phyloP scores from a whole-genome alignment of 1,284 basidiomycete species.

The Cutaneotrichosporon mucoides region DNA sequence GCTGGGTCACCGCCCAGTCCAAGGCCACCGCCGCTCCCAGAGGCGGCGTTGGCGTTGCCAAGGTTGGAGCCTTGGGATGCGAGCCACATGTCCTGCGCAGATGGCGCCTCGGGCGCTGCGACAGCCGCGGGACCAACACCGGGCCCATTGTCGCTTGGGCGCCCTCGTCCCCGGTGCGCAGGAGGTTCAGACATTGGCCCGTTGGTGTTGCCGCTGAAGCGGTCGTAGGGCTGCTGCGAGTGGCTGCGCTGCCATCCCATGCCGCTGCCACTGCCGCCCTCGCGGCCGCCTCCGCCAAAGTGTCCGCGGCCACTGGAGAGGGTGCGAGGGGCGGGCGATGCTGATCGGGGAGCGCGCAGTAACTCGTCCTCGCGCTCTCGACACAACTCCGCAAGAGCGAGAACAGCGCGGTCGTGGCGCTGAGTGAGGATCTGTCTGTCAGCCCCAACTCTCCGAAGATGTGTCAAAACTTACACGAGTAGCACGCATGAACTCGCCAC shows the following conservation, averaged over 20 bases:
- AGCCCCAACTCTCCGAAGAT: not conserved
- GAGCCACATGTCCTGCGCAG: slow-evolving; percentile 45
- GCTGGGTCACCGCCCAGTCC: slow-evolving; percentile 26
- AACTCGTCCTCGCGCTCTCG: slow-evolving; percentile 53
- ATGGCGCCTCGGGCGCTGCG: not conserved
- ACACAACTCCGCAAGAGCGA: slow-evolving; percentile 76
- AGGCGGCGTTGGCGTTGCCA: slow-evolving; percentile 23
- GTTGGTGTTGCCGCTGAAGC: slow-evolving; percentile 15
- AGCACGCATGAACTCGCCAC: slow-evolving; percentile 97
- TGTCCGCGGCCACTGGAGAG: slow-evolving; percentile 34
- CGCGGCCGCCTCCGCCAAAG: slow-evolving; percentile 18
- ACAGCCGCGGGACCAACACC: not conserved
- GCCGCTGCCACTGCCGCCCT: slow-evolving; percentile 5
- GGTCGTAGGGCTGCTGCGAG: slow-evolving; percentile 42
- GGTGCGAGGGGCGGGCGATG: slow-evolving; percentile 46
- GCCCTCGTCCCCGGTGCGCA: slow-evolving; percentile 5
- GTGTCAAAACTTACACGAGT: slow-evolving; percentile 54
- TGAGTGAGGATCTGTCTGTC: slow-evolving; percentile 58
- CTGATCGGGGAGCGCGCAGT: slow-evolving; percentile 47
- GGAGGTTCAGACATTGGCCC: not conserved
- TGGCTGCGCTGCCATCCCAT: slow-evolving; percentile 35
- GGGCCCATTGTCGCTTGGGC: not conserved
- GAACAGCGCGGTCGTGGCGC: slow-evolving; percentile 73
- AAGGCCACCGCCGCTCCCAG: slow-evolving; percentile 14
- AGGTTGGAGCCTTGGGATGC: slow-evolving; percentile 43